Evolutionary conservation across 108 stramenopile genomes (phyloP).

Genomic region (Skeletonema potamos): DNA sequence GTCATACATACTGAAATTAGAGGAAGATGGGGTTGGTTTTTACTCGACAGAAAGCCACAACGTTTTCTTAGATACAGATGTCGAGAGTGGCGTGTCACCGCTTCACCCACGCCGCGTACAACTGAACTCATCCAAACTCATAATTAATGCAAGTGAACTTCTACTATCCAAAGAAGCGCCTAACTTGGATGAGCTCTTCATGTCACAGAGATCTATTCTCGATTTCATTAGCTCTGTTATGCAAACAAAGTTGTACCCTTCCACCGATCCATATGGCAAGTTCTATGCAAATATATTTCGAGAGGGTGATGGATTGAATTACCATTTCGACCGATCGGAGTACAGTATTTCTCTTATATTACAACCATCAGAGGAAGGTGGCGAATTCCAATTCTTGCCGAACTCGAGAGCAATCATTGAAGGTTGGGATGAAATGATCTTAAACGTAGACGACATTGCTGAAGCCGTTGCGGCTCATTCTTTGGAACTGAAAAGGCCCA

Average conservation of each 20-base stretch:
- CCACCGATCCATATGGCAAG: constrained; percentile 22
- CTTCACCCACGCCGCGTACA: constrained; percentile 22
- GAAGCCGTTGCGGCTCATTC: background rate
- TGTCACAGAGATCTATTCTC: constrained; percentile 2
- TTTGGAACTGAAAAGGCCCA: constrained; percentile 11
- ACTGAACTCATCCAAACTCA: constrained; percentile 26
- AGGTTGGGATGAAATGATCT: constrained; percentile 30
- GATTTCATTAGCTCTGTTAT: constrained; percentile 22
- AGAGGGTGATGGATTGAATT: constrained; percentile 31
- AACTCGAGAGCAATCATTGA: constrained; percentile 26
- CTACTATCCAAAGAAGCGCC: background rate
- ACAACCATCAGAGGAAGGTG: constrained; percentile 24
- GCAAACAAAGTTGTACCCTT: constrained; percentile 22
- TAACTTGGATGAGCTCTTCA: constrained; percentile 10
- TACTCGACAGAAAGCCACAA: constrained; percentile 30
- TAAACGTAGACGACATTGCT: background rate
- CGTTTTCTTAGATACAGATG: constrained; percentile 18
- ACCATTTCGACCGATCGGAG: constrained; percentile 34
- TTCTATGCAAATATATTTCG: constrained; percentile 39
- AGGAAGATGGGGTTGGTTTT: constrained; percentile 18
- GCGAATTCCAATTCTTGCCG: constrained; percentile 33
- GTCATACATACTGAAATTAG: constrained; percentile 14
- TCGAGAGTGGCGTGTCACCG: background rate
- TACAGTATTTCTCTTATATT: constrained; percentile 36
- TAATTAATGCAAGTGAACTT: constrained; percentile 25